Conservation (phyloP, 495 filamentous ascomycete species). For the Penicillium egyptiacum region DNA sequence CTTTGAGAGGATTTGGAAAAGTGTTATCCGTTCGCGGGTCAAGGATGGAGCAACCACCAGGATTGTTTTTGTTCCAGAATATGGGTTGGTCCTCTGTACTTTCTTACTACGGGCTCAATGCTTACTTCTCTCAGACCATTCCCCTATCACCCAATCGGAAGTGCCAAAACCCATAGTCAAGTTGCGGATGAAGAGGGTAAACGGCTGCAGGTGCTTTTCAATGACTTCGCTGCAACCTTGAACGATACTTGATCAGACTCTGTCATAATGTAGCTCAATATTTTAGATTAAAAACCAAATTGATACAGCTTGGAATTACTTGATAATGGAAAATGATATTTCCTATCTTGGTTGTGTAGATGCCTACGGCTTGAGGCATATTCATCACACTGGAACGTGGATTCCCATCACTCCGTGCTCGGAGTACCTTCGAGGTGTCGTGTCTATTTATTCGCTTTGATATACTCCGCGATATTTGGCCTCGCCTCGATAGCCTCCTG, state of each 20-base stretch:
- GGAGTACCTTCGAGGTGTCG: too few relatives aligned
- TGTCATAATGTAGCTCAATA: too few relatives aligned
- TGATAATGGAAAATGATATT: too few relatives aligned
- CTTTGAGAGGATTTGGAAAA: constrained; percentile 29
- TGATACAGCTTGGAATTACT: too few relatives aligned
- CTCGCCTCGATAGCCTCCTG: too few relatives aligned
- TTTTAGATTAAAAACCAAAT: too few relatives aligned
- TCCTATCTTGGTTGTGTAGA: too few relatives aligned
- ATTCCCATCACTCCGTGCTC: too few relatives aligned
- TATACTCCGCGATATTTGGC: too few relatives aligned
- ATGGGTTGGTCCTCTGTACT: constrained; percentile 23
- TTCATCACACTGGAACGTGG: too few relatives aligned
- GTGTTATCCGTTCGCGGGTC: constrained; percentile 16
- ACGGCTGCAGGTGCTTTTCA: constrained; percentile 23
- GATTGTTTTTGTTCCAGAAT: constrained; percentile 34
- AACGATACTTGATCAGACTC: background rate
- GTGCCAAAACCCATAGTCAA: constrained; percentile 19
- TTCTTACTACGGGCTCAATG: background rate
- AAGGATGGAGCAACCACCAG: constrained; percentile 11
- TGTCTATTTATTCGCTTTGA: too few relatives aligned
- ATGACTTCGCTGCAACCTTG: constrained; percentile 6
- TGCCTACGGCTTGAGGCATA: too few relatives aligned
- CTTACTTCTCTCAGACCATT: constrained; percentile 23
- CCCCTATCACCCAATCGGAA: constrained; percentile 32
- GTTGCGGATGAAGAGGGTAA: constrained; percentile 32